phyloP scores from a whole-genome alignment of 345 rosid species.

The Raphanus raphanistrum region DNA sequence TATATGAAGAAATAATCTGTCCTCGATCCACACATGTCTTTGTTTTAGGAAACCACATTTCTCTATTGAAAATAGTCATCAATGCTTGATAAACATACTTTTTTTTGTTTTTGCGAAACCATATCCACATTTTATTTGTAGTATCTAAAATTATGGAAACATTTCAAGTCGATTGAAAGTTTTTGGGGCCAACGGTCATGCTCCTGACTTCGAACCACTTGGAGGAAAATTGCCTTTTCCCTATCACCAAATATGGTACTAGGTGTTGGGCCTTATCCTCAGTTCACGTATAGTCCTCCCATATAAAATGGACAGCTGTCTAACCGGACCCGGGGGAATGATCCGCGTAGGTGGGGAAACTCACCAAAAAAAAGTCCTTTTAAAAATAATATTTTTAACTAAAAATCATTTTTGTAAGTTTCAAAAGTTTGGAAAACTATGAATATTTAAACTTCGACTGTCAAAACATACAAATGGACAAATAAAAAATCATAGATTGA shows the following conservation, averaged over 20 bases:
- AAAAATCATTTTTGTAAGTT: not conserved
- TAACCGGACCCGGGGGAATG: too few species aligned
- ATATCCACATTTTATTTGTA: not conserved
- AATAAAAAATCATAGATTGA: not conserved
- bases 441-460: not conserved
- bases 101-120: not conserved
- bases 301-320: too few species aligned
- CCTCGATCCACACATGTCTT: slow-evolving; percentile 30
- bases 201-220: too few species aligned
- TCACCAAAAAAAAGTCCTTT: not conserved
- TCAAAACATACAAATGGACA: not conserved
- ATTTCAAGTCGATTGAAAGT: not conserved
- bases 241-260: too few species aligned
- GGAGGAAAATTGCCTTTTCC: too few species aligned
- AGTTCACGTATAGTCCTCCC: too few species aligned
- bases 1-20: not conserved
- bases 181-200: too few species aligned
- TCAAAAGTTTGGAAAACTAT: not conserved
- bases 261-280: too few species aligned
- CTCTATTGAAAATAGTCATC: not conserved
- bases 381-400: not conserved
- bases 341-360: too few species aligned
- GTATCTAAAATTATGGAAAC: not conserved
- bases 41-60: slow-evolving; percentile 27
- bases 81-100: not conserved